Base-by-base conservation (phyloP, 768 basidiomycete species). In the Psilocybe cubensis region DNA sequence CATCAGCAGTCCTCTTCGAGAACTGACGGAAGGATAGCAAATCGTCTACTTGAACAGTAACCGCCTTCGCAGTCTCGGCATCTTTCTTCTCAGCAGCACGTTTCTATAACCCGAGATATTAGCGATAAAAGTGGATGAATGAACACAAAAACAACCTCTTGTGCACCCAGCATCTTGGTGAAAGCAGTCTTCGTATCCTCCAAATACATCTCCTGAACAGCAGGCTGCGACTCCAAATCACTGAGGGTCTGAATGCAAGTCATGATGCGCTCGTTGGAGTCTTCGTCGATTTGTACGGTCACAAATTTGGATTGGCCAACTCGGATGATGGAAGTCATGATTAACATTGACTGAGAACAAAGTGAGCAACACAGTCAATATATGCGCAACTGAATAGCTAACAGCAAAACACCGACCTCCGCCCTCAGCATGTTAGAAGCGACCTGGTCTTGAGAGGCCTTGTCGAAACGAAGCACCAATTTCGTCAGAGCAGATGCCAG, bases 281-380 rank as follows among this genome's bases (percentile, higher is more conserved):
- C 97, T 70, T 99, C 97, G 76, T 99, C 97, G 62, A 99, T 99
- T n/a, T 92, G 91, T 1, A 88, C 89, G 0, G 92, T 86, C 42
- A 90, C 91, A 63, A 96, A 96, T 69, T 96, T 96, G 52, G 94
- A 96, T 75, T 98, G 96, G 33, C 97, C 97, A 54, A 98, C 93
- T 46, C 97, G 94, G 68, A 98, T 92, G 69, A 95, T 81, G 8
- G 95, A 97, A 1, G 95, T 89, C 97, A 99, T 98, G 70, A 98
- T 94, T 52, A 99, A 82, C 92, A 99, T 98, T 4, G 92, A 87
- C 90, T 92, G 64, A 14, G n/a, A n/a, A n/a, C n/a, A 40, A 52
- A 52, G 33, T 17, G 45, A 25, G 25, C 6, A 49, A 33, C 10
- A 27, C n/a, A n/a, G n/a, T n/a, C n/a, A 29, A 17, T 20, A 7